A percentile compares a stretch with the other conserved stretches of the same genome.
phyloP scores from a whole-genome alignment of 352 stramenopile genomes.

The Phytophthora pistaciae region DNA sequence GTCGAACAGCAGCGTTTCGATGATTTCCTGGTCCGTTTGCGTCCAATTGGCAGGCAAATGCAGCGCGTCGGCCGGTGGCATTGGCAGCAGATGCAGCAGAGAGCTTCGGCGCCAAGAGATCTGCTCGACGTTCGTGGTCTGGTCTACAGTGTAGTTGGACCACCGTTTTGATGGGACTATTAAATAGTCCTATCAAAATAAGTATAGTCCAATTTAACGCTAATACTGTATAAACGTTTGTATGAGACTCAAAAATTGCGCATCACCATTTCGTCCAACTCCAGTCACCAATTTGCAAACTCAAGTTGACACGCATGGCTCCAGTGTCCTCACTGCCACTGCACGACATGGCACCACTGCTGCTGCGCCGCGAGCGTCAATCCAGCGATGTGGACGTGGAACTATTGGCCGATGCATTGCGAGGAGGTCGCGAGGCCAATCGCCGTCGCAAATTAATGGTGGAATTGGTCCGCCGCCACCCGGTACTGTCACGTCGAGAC shows the following conservation, averaged over 20 bases:
- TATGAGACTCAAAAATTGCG: slow-evolving; percentile 6
- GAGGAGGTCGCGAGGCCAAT: slow-evolving; percentile 34
- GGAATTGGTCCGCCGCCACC: slow-evolving; percentile 26
- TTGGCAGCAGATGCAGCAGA: no score
- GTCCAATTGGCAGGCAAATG: slow-evolving; percentile 39
- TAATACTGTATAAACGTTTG: neutral
- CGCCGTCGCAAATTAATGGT: slow-evolving; percentile 38
- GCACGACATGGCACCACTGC: slow-evolving; percentile 24
- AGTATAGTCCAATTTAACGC: no score
- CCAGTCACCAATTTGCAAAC: slow-evolving; percentile 27
- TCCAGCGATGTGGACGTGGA: slow-evolving; percentile 31
- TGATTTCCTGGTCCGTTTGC: slow-evolving; percentile 47
- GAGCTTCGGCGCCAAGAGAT: no score
- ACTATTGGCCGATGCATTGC: slow-evolving; percentile 25
- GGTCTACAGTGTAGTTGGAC: no score
- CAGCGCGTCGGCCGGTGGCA: neutral
- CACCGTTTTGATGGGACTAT: no score
- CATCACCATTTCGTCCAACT: slow-evolving; percentile 25
- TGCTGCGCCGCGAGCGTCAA: slow-evolving; percentile 29
- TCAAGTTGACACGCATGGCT: slow-evolving; percentile 24
- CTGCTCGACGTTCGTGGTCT: no score
- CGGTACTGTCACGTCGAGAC: slow-evolving; percentile 27
- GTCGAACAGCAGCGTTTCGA: slow-evolving; percentile 43
- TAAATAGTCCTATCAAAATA: no score
- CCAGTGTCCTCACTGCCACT: slow-evolving; percentile 18